phyloP scores from a whole-genome alignment of 352 stramenopile species.

The Pythium rhizo-oryzae region DNA sequence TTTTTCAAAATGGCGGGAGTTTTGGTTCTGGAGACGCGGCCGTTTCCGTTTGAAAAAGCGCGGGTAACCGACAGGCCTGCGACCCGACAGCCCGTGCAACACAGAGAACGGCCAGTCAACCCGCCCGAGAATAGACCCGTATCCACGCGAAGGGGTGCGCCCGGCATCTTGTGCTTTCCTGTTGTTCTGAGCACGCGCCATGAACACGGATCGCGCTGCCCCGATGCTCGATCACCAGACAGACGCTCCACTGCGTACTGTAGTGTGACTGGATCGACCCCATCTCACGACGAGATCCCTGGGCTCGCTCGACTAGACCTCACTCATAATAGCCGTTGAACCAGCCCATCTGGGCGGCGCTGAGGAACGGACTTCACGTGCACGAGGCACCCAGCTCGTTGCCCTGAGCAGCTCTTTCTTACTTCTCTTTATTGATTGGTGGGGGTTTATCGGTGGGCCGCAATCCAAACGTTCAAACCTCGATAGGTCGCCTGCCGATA shows the following conservation, averaged over 20 bases:
- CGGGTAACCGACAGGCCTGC: constrained; percentile 29
- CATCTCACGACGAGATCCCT: background rate
- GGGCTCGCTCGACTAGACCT: too few relatives aligned
- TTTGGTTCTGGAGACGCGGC: constrained; percentile 12
- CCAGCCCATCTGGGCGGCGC: background rate
- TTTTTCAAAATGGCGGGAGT: constrained; percentile 31
- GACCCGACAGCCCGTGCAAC: constrained; percentile 1
- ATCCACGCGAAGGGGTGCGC: constrained; percentile 3
- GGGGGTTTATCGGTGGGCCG: background rate
- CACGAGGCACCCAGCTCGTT: background rate
- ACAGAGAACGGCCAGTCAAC: constrained; percentile 26
- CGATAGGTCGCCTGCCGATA: background rate
- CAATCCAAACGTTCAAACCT: constrained; percentile 1
- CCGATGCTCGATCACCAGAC: too few relatives aligned
- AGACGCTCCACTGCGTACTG: background rate
- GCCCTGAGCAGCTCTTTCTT: too few relatives aligned
- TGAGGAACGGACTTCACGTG: background rate
- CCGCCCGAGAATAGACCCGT: constrained; percentile 22
- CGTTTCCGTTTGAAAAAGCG: constrained; percentile 35
- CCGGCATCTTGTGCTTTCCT: background rate
- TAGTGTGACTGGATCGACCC: background rate
- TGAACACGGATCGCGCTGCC: background rate
- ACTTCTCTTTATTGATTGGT: background rate
- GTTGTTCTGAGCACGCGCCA: background rate
- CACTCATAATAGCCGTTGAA: background rate